Evolutionary conservation across 257 asterid genomes (phyloP), one percentile per base, ranked within the genome.

Genomic region (Solanum habrochaites): DNA sequence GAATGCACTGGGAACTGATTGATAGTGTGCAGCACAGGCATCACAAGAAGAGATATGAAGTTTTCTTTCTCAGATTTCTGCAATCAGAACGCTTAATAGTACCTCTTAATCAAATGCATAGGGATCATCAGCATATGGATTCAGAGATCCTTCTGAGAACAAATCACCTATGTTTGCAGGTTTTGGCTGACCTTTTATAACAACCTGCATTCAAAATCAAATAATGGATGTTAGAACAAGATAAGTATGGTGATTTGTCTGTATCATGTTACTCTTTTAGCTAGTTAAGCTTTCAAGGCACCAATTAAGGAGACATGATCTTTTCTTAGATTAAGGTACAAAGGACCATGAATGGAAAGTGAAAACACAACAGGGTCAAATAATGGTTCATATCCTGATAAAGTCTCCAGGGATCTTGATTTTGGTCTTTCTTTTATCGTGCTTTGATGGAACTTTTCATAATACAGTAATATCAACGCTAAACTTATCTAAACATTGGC

Each of bases 81-180:
- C 37, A 77, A 77, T 77, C 23, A 43, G 83, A 75, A 77, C 25
- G 10, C 47, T 20, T 45, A 25, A 49, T 47, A 82, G 77, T 93
- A 97, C 98, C 99, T 94, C 93, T 93, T 93, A 96, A 86, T 92
- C 96, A 91, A 97, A 97, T 77, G 98, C 97, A 90, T 94, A 97
- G 64, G 99, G 99, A 90, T 97, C 99, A 90, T 97, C 99, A 82
- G 91, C 96, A 88, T 97, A 97, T 66, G 99, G 99, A 90, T 97
- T 95, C 92, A 97, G 88, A 64, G 98, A 96, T 89, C 99, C 99
- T 92, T 97, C 99, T 11, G 98, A 90, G 90, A 97, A 97, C 92
- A 97, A 89, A 92, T 96, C 99, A 23, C 98, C 98, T 47, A 97
- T 94, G 90, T 94, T 94, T 87, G 98, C 92, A 86, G 96, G 94